phyloP scores from a whole-genome alignment of 371 early-diverging fungal genomes.

The Haplosporangium sp. region DNA sequence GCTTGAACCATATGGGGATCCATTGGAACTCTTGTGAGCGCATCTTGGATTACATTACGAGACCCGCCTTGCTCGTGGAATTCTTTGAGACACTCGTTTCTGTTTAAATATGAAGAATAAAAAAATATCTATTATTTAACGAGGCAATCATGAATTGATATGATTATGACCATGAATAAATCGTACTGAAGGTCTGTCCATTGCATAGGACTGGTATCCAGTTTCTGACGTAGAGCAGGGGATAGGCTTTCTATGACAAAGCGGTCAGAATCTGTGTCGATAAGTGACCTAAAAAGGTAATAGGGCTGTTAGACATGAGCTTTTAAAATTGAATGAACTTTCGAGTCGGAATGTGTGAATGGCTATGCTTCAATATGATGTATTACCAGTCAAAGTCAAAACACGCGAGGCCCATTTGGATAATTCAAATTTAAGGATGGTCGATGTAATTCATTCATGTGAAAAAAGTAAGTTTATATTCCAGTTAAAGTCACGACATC shows the following conservation, averaged over 20 bases:
- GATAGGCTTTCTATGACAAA: constrained; percentile 47
- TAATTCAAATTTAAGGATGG: background rate
- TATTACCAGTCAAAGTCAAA: constrained; percentile 53
- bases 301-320: background rate
- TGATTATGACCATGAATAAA: background rate
- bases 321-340: background rate
- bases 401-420: constrained; percentile 33
- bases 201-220: constrained; percentile 35
- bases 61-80: constrained; percentile 38
- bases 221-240: constrained; percentile 28
- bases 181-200: constrained; percentile 53
- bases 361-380: background rate
- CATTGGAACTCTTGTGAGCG: constrained; percentile 37
- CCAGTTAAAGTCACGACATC: too few species aligned
- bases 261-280: constrained; percentile 51
- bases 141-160: background rate
- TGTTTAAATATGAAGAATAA: background rate
- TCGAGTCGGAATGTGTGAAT: too few species aligned
- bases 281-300: constrained; percentile 31
- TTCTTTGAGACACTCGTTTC: constrained; percentile 46
- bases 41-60: constrained; percentile 14
- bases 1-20: constrained; percentile 41
- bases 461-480: too few species aligned
- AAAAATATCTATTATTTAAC: background rate
- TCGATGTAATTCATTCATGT: too few species aligned